Base-by-base conservation (phyloP, 106 monocot genomes). In the Chionographis japonica region DNA sequence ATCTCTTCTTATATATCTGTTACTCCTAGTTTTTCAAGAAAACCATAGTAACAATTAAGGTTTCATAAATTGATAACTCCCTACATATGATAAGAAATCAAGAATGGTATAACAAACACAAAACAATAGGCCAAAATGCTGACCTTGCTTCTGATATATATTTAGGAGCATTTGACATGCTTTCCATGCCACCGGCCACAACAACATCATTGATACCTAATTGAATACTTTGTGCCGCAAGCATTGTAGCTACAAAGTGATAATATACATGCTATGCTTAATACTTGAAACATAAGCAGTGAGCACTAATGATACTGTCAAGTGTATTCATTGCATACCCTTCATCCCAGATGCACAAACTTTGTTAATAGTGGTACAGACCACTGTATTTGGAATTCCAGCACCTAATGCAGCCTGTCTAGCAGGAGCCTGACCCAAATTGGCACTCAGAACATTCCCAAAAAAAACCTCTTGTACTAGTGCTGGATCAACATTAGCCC, bases 101-200 rank as follows among this genome's bases (percentile, higher is more conserved):
- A 60, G 20, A 70, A 6, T 18, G 18, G 6, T 12, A 60, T 16
- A 42, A 56, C 37, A 54, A 68, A 40, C 43, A 11, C n/a, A 74
- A 57, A 43, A 63, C 10, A 60, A 52, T 39, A 0, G 0, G n/a
- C 63, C 36, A 18, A 58, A 52, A 67, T 10, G 63, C 76, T 27
- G 56, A 98, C 98, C 98, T 98, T 62, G 87, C 90, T 71, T 98
- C 87, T 72, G 85, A 70, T 51, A 98, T 66, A 77, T 98, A 98
- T 71, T 98, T 98, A 20, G 98, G 98, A 50, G 93, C 92, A 90
- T 98, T 98, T 69, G 93, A 98, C 93, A 98, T 93, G 85, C 93
- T 98, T 76, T 98, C 98, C 98, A 98, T 98, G 4, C 98, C 98
- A 75, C 98, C 98, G 63, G 85, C 77, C 49, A 98, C 93, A 58